Percentiles rank a stretch among this genome's conserved stretches.
These are phyloP conservation scores for Alternaria gaisen DNA, from an alignment of 2,329 filamentous ascomycete genomes.

Conservation along the genomic window DNA sequence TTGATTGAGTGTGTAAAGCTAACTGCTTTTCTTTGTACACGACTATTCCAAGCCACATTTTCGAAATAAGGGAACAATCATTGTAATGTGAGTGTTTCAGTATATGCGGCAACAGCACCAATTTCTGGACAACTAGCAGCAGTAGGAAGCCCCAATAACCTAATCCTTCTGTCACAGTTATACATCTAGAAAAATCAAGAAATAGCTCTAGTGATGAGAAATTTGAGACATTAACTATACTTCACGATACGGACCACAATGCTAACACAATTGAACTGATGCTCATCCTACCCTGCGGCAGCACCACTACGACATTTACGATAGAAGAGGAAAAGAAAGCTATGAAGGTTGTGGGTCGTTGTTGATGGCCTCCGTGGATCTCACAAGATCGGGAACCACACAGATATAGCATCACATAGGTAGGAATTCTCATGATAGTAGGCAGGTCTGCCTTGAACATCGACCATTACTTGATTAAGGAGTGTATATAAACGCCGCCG, in stretches of 20 bases:
- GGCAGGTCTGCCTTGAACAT: background rate
- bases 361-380: background rate
- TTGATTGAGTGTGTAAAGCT: too few relatives aligned
- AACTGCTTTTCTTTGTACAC: too few relatives aligned
- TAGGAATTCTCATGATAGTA: background rate
- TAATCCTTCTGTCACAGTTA: too few relatives aligned
- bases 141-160: too few relatives aligned
- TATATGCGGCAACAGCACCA: too few relatives aligned
- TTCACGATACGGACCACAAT: background rate
- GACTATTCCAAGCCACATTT: too few relatives aligned
- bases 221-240: background rate
- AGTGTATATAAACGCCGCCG: slow-evolving; percentile 17
- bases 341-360: background rate
- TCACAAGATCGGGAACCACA: too few relatives aligned
- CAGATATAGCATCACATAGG: background rate
- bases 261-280: too few relatives aligned
- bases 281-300: background rate
- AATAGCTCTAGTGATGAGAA: background rate
- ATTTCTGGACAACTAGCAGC: too few relatives aligned
- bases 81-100: too few relatives aligned
- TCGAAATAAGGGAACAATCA: too few relatives aligned
- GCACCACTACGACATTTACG: background rate
- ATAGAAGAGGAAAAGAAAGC: background rate
- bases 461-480: slow-evolving; percentile 19
- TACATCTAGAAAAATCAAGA: too few relatives aligned